A percentile compares a stretch with the other conserved stretches of the same genome.
Conservation (phyloP, 2,329 filamentous ascomycete genomes). For the Eurotiales sp. region DNA sequence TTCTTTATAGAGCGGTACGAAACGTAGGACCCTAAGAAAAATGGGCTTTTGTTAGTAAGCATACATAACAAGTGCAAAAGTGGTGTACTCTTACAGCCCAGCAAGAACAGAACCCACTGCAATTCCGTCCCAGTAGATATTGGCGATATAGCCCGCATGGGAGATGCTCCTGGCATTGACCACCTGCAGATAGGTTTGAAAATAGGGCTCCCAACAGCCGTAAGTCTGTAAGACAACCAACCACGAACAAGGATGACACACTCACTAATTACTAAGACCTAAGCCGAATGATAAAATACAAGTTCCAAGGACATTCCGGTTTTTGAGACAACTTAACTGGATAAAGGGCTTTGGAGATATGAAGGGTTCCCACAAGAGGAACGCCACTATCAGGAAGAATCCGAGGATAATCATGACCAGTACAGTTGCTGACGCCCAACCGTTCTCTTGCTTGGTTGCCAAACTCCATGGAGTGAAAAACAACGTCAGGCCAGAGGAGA, state of each 20-base stretch:
- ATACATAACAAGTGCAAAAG: too few species aligned
- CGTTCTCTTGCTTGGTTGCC: neutral
- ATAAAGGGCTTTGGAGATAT: neutral
- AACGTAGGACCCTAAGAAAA: too few species aligned
- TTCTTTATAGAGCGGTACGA: neutral
- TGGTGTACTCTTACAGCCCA: too few species aligned
- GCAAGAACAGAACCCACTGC: neutral
- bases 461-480: neutral
- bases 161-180: neutral
- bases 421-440: neutral
- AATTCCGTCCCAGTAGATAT: neutral
- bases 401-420: neutral
- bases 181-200: neutral
- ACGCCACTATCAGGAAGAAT: neutral
- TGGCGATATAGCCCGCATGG: neutral
- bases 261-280: neutral
- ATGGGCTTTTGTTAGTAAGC: too few species aligned
- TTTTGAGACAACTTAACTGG: neutral
- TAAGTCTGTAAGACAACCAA: neutral
- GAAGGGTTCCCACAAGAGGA: neutral
- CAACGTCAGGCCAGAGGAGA: neutral
- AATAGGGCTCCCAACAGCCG: neutral
- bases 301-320: neutral
- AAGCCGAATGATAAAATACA: neutral
- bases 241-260: neutral